Conservation (phyloP, 2,329 filamentous ascomycete species). For the Tolypocladium tropicale region DNA sequence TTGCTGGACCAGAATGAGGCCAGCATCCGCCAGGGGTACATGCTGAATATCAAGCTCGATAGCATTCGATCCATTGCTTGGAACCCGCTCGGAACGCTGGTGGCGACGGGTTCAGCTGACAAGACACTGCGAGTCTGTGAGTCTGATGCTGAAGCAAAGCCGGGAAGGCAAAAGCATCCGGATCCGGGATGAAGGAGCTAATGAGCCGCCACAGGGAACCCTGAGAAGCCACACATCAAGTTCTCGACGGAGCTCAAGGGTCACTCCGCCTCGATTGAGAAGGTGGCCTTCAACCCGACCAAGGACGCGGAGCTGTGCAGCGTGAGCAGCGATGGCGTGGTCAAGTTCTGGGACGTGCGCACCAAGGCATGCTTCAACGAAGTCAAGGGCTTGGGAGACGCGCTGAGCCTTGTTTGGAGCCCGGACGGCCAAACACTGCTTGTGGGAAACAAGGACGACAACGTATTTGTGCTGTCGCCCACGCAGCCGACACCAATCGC, state of each 20-base stretch:
- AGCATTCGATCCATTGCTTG: slow-evolving; percentile 76
- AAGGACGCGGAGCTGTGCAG: slow-evolving; percentile 71
- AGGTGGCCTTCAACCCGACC: slow-evolving; percentile 67
- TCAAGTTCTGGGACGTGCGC: slow-evolving; percentile 73
- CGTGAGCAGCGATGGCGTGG: slow-evolving; percentile 61
- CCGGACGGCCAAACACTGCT: slow-evolving; percentile 61
- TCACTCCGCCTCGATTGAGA: slow-evolving; percentile 56
- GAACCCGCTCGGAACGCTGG: slow-evolving; percentile 74
- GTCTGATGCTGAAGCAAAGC: slow-evolving; percentile 13
- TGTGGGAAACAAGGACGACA: slow-evolving; percentile 61
- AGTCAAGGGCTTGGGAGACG: slow-evolving; percentile 53
- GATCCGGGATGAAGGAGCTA: background rate
- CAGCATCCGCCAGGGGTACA: background rate
- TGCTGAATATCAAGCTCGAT: background rate
- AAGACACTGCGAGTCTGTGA: slow-evolving; percentile 63
- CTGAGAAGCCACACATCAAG: slow-evolving; percentile 62
- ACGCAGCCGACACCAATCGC: slow-evolving; percentile 43
- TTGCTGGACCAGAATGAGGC: background rate
- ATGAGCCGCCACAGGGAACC: slow-evolving; percentile 47
- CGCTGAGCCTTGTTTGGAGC: slow-evolving; percentile 64
- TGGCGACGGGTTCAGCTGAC: slow-evolving; percentile 71
- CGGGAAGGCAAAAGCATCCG: background rate
- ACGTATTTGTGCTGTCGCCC: slow-evolving; percentile 52
- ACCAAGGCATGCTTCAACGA: slow-evolving; percentile 62
- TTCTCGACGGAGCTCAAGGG: slow-evolving; percentile 68